Evolutionary conservation across 2,329 filamentous ascomycete genomes (phyloP).

Genomic region (Purpureocillium takamizusanense): DNA sequence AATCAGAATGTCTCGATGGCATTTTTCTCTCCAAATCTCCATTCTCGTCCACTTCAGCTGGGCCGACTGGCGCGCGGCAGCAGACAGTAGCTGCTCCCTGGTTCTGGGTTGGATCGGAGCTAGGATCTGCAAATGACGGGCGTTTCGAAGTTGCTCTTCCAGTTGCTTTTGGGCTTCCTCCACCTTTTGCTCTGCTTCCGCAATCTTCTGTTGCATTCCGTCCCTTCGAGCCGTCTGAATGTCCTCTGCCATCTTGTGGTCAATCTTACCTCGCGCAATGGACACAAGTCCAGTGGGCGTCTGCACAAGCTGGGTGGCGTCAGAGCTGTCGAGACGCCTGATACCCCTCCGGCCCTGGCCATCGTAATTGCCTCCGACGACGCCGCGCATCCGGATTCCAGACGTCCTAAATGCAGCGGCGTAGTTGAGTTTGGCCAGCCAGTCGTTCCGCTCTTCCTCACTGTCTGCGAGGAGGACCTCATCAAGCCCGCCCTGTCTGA

Average conservation of each 20-base stretch:
- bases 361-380: slow-evolving; percentile 77
- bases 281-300: slow-evolving; percentile 66
- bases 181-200: slow-evolving; percentile 73
- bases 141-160: slow-evolving; percentile 77
- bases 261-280: slow-evolving; percentile 63
- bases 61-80: slow-evolving; percentile 75
- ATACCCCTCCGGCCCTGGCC: slow-evolving; percentile 68
- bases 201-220: slow-evolving; percentile 75
- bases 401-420: slow-evolving; percentile 89
- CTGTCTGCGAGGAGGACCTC: slow-evolving; percentile 87
- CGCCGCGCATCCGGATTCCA: slow-evolving; percentile 81
- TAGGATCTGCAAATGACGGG: slow-evolving; percentile 78
- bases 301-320: slow-evolving; percentile 50
- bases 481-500: slow-evolving; percentile 77
- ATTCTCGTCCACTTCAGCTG: slow-evolving; percentile 91
- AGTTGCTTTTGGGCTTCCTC: slow-evolving; percentile 65
- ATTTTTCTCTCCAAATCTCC: slow-evolving; percentile 86
- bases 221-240: slow-evolving; percentile 75
- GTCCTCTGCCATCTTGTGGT: slow-evolving; percentile 76
- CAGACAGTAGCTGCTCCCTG: slow-evolving; percentile 74
- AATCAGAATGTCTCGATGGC: slow-evolving; percentile 78
- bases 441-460: slow-evolving; percentile 90
- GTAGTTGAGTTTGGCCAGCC: slow-evolving; percentile 93
- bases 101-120: slow-evolving; percentile 89
- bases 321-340: slow-evolving; percentile 59